Evolutionary conservation across 768 basidiomycete genomes (phyloP), one percentile per base, ranked within the genome.

Genomic region (Psilocybe sp.): DNA sequence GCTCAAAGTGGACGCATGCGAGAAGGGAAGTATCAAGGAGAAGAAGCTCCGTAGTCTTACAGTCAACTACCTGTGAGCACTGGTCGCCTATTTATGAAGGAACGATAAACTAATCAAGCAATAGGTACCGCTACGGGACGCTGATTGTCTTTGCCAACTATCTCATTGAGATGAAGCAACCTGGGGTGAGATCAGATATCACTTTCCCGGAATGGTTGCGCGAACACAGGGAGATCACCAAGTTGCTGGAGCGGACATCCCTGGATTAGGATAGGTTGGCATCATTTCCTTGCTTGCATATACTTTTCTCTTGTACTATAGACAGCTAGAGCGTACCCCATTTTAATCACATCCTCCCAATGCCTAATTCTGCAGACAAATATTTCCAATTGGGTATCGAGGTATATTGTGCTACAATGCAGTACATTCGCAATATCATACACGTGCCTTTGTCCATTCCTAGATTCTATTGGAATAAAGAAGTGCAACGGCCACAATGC

Each of bases 101-200:
- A 12, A 14, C 40, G 35, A 40, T 18, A 14, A 56, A 46, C 15
- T 62, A 34, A 46, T 47, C 18, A 28, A 42, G 43, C 23, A 14
- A 44, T 23, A 90, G 89, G 53, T 90, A 88, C 64, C 86, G 87
- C 54, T 97, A 98, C 61, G 96, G 89, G 6, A 85, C 90, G 3
- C 75, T 97, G 32, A 96, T 98, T 58, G 92, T 92, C 4, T 91
- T 99, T 51, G 89, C 97, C 42, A 94, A 97, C 64, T 98, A 96
- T 66, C 76, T 98, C 56, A 84, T 98, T 46, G 93, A 96, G 67
- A 72, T 72, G 57, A 69, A 70, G 31, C 70, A 70, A 43, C 64
- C 42, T 16, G 40, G 63, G 11, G 64, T 63, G 38, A 63, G 58
- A 3, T 53, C 67, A 5, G 61, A 70, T 43, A 68, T 70, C 9